These are phyloP conservation scores for Saitozyma sp. DNA, from an alignment of 768 basidiomycete genomes.

Conservation along the genomic window DNA sequence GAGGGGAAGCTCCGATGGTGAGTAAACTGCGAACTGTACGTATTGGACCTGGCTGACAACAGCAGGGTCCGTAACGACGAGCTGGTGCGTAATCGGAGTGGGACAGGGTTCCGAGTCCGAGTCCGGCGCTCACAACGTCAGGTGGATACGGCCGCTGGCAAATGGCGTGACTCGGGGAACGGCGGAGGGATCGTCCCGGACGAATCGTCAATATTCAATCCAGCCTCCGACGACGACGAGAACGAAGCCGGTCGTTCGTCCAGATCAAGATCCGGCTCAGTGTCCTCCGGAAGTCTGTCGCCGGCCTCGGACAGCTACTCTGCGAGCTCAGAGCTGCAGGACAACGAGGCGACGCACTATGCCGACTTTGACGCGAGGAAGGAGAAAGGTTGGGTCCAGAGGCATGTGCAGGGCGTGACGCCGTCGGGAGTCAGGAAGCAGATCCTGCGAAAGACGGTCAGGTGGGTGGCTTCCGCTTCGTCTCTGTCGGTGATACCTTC, in stretches of 20 bases:
- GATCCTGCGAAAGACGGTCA: slow-evolving; percentile 63
- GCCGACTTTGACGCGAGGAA: slow-evolving; percentile 24
- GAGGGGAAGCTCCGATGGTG: slow-evolving; percentile 54
- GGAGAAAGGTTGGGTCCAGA: slow-evolving; percentile 45
- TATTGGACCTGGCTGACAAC: slow-evolving; percentile 7
- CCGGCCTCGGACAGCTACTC: slow-evolving; percentile 35
- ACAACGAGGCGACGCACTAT: slow-evolving; percentile 50
- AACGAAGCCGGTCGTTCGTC: background rate
- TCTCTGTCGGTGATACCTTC: background rate
- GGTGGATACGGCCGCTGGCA: slow-evolving; percentile 63
- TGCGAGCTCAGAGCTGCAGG: slow-evolving; percentile 26
- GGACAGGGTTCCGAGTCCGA: slow-evolving; percentile 1
- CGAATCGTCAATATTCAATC: background rate
- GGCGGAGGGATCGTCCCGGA: slow-evolving; percentile 56
- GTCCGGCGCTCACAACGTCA: slow-evolving; percentile 9
- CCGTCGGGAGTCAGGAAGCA: slow-evolving; percentile 60
- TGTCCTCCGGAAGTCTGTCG: background rate
- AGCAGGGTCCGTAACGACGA: slow-evolving; percentile 57
- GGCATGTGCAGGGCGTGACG: slow-evolving; percentile 59
- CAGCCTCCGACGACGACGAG: background rate
- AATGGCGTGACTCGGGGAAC: slow-evolving; percentile 65
- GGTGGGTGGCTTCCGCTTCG: slow-evolving; percentile 12
- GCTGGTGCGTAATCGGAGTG: slow-evolving; percentile 42
- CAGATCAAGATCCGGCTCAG: too few species aligned
- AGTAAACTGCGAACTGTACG: slow-evolving; percentile 6